Evolutionary conservation across 495 filamentous ascomycete genomes (phyloP), one percentile per base, ranked within the genome.

Genomic region (Daldinia vernicosa): DNA sequence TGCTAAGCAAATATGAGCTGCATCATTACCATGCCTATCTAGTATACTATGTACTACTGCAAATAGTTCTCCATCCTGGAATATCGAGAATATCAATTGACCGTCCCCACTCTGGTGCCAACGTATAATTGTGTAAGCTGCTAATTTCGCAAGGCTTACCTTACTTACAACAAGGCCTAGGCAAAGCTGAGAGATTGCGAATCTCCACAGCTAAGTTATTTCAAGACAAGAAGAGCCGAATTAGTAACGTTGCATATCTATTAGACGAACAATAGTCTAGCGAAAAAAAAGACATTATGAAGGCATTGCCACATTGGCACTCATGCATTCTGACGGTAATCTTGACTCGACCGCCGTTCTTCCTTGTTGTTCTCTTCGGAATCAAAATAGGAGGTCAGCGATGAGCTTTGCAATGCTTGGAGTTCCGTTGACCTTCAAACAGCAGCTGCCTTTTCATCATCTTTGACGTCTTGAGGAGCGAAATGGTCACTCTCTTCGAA

Each of bases 401-500:
- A 64, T 12, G 32, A 60, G 28, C 37, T 6, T 27, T 12, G 22
- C 17, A 52, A 32, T 30, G 14, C 22, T 52, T 5, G 40, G 22
- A n/a, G 37, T 8, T 27, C 30, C 17, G 27, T 53, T 8, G 27
- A 74, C 69, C 71, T 50, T 72, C 74, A 74, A 39, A 70, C 69
- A 33, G 74, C 74, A 4, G 63, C 64, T 6, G 7, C 17, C 40
- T 74, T 72, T 47, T 72, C 73, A 1, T 70, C 68, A 3, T 39
- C 32, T 0, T 72, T 67, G n/a, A 74, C 73, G 1, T 4, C 11
- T n/a, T 62, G 51, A 26, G 70, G 65, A 50, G 73, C 17, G 33
- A 74, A 68, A 35, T 72, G 67, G 28, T 74, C 75, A 37, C 58
- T 64, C 66, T 78, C 78, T 11, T 78, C 75, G 63, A 81, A 83